phyloP scores from a whole-genome alignment of 768 basidiomycete species.

The Pisolithus orientalis region DNA sequence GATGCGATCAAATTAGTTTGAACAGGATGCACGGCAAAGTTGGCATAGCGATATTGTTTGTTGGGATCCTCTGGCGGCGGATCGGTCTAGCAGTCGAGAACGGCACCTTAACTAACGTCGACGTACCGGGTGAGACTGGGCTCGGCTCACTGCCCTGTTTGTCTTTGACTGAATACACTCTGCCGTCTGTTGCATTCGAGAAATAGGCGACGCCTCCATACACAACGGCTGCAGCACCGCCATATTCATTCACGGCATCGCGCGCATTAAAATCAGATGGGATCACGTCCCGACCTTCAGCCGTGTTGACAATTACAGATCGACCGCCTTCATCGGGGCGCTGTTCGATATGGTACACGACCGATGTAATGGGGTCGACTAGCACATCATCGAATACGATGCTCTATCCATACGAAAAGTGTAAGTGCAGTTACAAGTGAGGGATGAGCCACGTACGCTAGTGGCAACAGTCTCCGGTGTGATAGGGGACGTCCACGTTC shows the following conservation, averaged over 20 bases:
- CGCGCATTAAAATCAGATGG: conserved; percentile 46
- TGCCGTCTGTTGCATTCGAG: conserved; percentile 45
- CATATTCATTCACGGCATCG: conserved; percentile 59
- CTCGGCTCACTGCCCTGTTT: conserved; percentile 25
- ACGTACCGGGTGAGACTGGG: conserved; percentile 53
- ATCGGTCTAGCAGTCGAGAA: too few relatives aligned
- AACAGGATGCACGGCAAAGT: conserved; percentile 51
- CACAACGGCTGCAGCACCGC: conserved; percentile 50
- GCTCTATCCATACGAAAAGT: conserved; percentile 32
- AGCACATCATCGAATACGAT: conserved; percentile 37
- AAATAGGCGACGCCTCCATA: conserved; percentile 47
- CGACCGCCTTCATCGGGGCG: conserved; percentile 50
- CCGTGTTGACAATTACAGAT: conserved; percentile 46
- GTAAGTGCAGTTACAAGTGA: neutral
- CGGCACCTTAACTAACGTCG: too few relatives aligned
- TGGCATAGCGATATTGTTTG: conserved; percentile 35
- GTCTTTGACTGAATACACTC: conserved; percentile 39
- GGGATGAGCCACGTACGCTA: conserved; percentile 22
- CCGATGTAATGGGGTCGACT: conserved; percentile 41
- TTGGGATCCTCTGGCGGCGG: neutral
- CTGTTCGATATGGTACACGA: conserved; percentile 51
- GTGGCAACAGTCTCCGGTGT: conserved; percentile 42
- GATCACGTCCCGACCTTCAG: conserved; percentile 40
- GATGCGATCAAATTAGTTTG: conserved; percentile 46
- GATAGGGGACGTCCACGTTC: conserved; percentile 54